These are phyloP conservation scores for Coemansia sp. DNA, from an alignment of 192 early-diverging fungal species.

Conservation along the genomic window DNA sequence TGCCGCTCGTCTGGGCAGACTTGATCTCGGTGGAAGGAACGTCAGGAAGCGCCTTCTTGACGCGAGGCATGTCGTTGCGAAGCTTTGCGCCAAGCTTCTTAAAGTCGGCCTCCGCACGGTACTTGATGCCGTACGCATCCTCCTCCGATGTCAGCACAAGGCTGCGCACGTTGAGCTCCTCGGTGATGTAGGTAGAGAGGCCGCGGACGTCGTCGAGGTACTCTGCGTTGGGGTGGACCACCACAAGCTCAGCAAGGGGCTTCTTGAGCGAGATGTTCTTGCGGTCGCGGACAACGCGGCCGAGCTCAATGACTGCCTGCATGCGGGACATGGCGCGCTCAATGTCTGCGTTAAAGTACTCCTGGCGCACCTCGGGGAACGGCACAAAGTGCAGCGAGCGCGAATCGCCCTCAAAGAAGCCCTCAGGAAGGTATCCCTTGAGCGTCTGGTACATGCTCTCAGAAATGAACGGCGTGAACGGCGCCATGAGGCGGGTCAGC, in stretches of 20 bases:
- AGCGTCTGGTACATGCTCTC: conserved; percentile 98
- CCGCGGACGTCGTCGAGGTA: conserved; percentile 84
- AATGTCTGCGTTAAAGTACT: conserved; percentile 96
- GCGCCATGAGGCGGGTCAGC: conserved; percentile 86
- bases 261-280: conserved; percentile 93
- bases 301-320: conserved; percentile 96
- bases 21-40: conserved; percentile 77
- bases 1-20: conserved; percentile 68
- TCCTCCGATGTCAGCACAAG: conserved; percentile 90
- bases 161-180: conserved; percentile 91
- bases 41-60: conserved; percentile 79
- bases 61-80: conserved; percentile 83
- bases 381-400: conserved; percentile 92
- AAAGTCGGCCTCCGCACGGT: conserved; percentile 86
- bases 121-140: conserved; percentile 88
- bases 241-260: conserved; percentile 88
- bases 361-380: conserved; percentile 89
- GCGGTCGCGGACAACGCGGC: conserved; percentile 87
- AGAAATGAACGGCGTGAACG: conserved; percentile 96
- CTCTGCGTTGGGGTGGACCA: conserved; percentile 84
- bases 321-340: conserved; percentile 93
- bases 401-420: conserved; percentile 64
- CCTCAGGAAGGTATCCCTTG: conserved; percentile 68
- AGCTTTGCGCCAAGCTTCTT: conserved; percentile 87
- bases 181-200: conserved; percentile 84